Base-by-base conservation (phyloP, 164 flowering plant species). In the Malania oleifera region DNA sequence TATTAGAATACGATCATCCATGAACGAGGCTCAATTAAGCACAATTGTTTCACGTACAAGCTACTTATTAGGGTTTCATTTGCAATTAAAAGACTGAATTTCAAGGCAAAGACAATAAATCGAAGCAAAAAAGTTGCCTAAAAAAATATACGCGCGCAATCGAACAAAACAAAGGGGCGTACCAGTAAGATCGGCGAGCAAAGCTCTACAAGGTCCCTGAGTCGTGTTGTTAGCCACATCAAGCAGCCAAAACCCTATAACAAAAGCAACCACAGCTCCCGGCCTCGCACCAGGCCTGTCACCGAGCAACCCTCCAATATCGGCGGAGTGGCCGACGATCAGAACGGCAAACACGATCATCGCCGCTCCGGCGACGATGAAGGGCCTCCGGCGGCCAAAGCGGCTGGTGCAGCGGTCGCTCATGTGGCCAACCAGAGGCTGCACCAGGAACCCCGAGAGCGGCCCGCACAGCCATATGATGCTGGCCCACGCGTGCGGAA, bases 401-500 rank as follows among this genome's bases (percentile, higher is more conserved):
- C 74, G 72, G 79, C 86, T 82, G 29, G 67, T 62, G 70, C 87
- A 86, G 9, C 86, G 82, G 53, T 93, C 99, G 67, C 99, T 93
- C 79, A 75, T 67, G 66, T 67, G 89, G 14, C 99, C 99, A 5
- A 81, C 95, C 12, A 93, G 63, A 0, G 99, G 99, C 77, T 93
- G 99, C 7, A 93, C 96, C 5, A 90, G 11, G 11, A 93, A 68
- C 0, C 99, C 99, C 7, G 99, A 88, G 19, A 90, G 63, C 28
- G 99, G 99, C 3, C 99, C 99, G 68, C 99, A 93, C 2, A 93
- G 82, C 99, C 99, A 90, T 7, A 93, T 80, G 27, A 90, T 64
- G 62, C 99, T 88, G 3, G 99, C 77, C 80, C 79, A 90, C 0
- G 85, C 85, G 76, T 93, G 99, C 0, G 99, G 89, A 26, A 93